phyloP scores from a whole-genome alignment of 164 flowering plant genomes.

The Liquidambar formosana region DNA sequence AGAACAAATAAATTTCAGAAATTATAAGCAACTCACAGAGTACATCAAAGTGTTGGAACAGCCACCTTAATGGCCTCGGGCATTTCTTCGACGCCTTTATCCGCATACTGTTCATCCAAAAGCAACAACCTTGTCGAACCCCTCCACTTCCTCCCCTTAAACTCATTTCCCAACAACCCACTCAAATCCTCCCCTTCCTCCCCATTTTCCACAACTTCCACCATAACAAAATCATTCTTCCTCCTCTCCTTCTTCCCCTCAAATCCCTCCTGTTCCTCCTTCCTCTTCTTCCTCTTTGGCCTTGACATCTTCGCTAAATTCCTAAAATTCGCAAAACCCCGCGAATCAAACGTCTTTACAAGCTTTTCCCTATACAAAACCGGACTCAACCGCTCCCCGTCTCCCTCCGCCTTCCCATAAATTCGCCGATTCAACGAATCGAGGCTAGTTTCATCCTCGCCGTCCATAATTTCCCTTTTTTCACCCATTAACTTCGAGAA shows the following conservation, averaged over 20 bases:
- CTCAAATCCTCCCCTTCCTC: conserved; percentile 54
- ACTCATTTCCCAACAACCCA: conserved; percentile 71
- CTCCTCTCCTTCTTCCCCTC: conserved; percentile 31
- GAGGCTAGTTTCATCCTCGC: conserved; percentile 19
- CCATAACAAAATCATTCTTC: conserved; percentile 45
- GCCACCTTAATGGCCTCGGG: conserved; percentile 90
- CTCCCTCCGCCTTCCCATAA: conserved; percentile 59
- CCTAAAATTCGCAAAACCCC: conserved; percentile 69
- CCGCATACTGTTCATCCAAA: conserved; percentile 71
- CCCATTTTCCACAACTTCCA: conserved; percentile 60
- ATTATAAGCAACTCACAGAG: conserved; percentile 26
- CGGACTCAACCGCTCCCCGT: conserved; percentile 53
- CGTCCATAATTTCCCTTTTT: neutral
- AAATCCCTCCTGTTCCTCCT: conserved; percentile 14
- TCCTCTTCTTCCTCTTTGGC: conserved; percentile 50
- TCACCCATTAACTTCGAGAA: conserved; percentile 23
- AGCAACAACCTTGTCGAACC: conserved; percentile 89
- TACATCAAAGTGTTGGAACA: conserved; percentile 24
- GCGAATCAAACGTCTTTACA: conserved; percentile 58
- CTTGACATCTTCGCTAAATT: conserved; percentile 82
- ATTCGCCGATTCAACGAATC: conserved; percentile 51
- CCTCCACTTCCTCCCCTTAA: conserved; percentile 61
- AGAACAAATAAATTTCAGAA: neutral
- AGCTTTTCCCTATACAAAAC: conserved; percentile 80
- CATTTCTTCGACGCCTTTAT: conserved; percentile 47